Percentiles rank a stretch among this genome's conserved stretches.
These are phyloP conservation scores for Lepraria neglecta DNA, from an alignment of 495 filamentous ascomycete species.

Conservation along the genomic window DNA sequence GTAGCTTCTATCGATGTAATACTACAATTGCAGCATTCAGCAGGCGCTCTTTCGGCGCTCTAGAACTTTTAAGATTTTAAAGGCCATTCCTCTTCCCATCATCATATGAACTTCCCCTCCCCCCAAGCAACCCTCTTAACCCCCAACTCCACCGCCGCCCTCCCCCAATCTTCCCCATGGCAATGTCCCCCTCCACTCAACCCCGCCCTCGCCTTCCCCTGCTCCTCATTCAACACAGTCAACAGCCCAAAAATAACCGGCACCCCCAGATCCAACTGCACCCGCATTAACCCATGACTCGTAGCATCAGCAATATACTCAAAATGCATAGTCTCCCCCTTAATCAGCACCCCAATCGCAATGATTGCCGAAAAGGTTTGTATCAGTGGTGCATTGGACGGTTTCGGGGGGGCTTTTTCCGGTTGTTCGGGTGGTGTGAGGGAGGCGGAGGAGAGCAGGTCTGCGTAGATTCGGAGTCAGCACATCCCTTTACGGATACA, in stretches of 20 bases:
- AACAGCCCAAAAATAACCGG: conserved; percentile 91
- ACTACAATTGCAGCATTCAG: conserved; percentile 16
- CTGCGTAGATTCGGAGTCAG: conserved; percentile 27
- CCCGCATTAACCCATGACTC: conserved; percentile 84
- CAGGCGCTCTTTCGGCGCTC: conserved; percentile 7
- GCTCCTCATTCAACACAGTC: conserved; percentile 82
- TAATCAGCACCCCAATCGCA: conserved; percentile 92
- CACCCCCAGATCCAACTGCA: conserved; percentile 79
- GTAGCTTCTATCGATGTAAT: conserved; percentile 20
- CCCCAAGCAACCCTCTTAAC: conserved; percentile 42
- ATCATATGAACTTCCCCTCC: conserved; percentile 39
- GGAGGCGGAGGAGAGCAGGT: conserved; percentile 63
- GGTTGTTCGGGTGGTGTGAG: conserved; percentile 34
- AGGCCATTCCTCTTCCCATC: neutral
- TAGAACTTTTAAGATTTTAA: neutral
- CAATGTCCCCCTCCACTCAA: conserved; percentile 54
- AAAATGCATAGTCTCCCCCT: conserved; percentile 98
- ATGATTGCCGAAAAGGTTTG: conserved; percentile 86
- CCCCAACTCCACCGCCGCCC: conserved; percentile 50
- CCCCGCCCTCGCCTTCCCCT: conserved; percentile 81
- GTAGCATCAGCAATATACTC: conserved; percentile 95
- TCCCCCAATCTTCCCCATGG: conserved; percentile 84
- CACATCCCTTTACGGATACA: too few species aligned
- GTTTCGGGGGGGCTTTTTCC: conserved; percentile 29
- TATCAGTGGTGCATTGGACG: conserved; percentile 45